These are phyloP conservation scores for Posidonia australis DNA, from an alignment of 106 monocot genomes.

Conservation along the genomic window DNA sequence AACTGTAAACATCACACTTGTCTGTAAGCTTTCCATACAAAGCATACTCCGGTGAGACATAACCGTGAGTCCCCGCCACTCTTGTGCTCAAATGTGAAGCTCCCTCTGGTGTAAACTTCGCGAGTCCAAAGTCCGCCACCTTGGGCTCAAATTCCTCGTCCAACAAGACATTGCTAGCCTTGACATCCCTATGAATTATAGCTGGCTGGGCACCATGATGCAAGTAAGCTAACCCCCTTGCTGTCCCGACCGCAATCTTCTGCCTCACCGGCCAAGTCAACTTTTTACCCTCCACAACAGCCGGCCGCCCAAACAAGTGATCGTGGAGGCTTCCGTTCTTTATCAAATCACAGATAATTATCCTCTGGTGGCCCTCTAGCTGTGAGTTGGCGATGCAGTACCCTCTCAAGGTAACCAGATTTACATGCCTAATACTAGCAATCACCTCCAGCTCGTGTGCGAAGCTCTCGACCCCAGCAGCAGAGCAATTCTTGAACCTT, in stretches of 20 bases:
- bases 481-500: constrained; percentile 82
- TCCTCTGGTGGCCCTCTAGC: constrained; percentile 78
- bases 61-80: constrained; percentile 84
- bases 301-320: constrained; percentile 39
- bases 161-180: constrained; percentile 75
- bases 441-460: constrained; percentile 88
- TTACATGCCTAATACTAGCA: constrained; percentile 79
- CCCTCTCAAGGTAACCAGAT: constrained; percentile 65
- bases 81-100: constrained; percentile 81
- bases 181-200: constrained; percentile 87
- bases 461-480: constrained; percentile 56
- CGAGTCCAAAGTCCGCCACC: constrained; percentile 87
- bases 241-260: constrained; percentile 72
- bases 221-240: constrained; percentile 71
- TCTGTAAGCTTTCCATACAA: constrained; percentile 84
- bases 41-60: constrained; percentile 91
- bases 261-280: constrained; percentile 62
- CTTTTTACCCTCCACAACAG: constrained; percentile 1
- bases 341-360: constrained; percentile 84
- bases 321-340: constrained; percentile 84
- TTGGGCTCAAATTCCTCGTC: constrained; percentile 64
- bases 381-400: constrained; percentile 69
- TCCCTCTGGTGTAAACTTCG: constrained; percentile 77
- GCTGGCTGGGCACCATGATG: constrained; percentile 62
- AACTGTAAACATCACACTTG: constrained; percentile 90